Evolutionary conservation across 1,284 basidiomycete species (phyloP), one percentile per base, ranked within the genome.

Genomic region (Coriolopsis trogii): DNA sequence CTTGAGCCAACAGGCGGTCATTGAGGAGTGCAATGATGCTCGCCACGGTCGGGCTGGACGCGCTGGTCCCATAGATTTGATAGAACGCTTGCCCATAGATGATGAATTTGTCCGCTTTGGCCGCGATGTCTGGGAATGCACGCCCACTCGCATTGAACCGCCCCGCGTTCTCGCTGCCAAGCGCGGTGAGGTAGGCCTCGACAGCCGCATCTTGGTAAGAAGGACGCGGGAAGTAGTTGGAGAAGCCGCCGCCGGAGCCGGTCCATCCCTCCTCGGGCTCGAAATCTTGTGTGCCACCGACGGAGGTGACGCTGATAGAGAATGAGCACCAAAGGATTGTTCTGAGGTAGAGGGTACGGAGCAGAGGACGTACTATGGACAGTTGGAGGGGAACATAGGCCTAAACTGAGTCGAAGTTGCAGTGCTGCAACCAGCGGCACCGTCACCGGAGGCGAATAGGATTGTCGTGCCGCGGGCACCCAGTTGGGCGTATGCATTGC

Each of bases 351-450:
- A 30, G 13, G 9, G 5, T 9, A 8, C 31, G 16, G 3, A 10
- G 1, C 1, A 18, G n/a, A n/a, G n/a, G n/a, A 18, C 20, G 31
- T 5, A 46, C 42, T 68, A 75, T 66, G 66, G 70, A 78, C 83
- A 79, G n/a, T 78, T 76, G 30, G 85, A 83, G 10, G 87, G 87
- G 77, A 90, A 89, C 0, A 63, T 72, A 13, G 86, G 84, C 53
- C 82, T 76, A 77, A 89, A 89, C 13, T 70, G 58, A 10, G 62
- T 63, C 24, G 49, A 70, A 41, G 75, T 77, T 6, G 70, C 78
- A 8, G 78, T 73, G 46, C 85, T 66, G 21, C 81, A 83, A 12
- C 71, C 78, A 18, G 87, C 44, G 45, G 85, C 86, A 46, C 60
- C 65, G 58, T 84, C 86, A 45, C 86, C 87, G 43, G 80, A 81